Evolutionary conservation across 768 basidiomycete genomes (phyloP).

Genomic region (Inosperma sp.): DNA sequence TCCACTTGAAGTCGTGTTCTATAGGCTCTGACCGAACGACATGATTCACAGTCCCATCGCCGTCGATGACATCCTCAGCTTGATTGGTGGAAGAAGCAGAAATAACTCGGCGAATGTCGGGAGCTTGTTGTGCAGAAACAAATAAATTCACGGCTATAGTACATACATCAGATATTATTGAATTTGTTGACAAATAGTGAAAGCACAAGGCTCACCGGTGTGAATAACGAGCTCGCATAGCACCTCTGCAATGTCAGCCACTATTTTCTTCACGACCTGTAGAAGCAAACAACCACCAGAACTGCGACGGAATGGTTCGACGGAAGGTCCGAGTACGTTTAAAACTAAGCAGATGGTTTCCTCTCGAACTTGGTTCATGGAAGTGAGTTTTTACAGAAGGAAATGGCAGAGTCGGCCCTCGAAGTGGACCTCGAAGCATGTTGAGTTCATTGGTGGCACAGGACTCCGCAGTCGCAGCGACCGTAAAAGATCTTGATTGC

Average conservation of each 20-base stretch:
- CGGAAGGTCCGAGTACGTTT: not conserved
- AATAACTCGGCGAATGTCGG: not conserved
- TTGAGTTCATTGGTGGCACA: not conserved
- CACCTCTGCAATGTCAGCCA: not conserved
- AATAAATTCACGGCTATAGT: not conserved
- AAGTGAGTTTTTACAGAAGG: not conserved
- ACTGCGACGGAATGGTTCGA: not conserved
- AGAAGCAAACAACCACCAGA: not conserved
- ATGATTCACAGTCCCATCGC: not conserved
- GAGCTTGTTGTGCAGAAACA: not conserved
- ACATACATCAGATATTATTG: not conserved
- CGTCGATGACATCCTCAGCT: not conserved
- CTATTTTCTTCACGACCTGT: not conserved
- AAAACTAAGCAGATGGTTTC: slow-evolving; percentile 1
- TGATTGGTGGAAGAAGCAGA: not conserved
- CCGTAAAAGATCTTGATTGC: not conserved
- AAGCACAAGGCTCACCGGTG: not conserved
- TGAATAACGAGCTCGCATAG: slow-evolving; percentile 1
- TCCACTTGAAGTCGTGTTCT: not conserved
- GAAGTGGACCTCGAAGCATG: not conserved
- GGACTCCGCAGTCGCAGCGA: not conserved
- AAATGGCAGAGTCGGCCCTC: not conserved
- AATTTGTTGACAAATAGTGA: no score
- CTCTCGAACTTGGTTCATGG: not conserved
- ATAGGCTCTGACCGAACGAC: not conserved